Conservation (phyloP, 345 rosid species). For the Turnera subulata region DNA sequence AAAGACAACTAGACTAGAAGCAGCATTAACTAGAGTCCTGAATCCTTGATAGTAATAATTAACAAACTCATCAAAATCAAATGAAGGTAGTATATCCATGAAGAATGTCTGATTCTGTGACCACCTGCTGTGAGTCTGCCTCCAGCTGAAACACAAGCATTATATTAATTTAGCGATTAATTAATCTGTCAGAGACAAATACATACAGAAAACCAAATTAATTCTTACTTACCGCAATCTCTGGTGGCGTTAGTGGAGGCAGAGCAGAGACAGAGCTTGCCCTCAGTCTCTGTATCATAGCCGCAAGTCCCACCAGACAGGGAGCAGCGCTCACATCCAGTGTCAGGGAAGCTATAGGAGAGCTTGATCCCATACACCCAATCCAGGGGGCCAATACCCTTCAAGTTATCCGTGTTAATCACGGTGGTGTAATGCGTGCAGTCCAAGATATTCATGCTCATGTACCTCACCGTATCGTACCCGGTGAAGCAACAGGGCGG, state of each 20-base stretch:
- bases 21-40: background rate
- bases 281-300: constrained; percentile 67
- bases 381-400: constrained; percentile 56
- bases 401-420: constrained; percentile 44
- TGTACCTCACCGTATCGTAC: constrained; percentile 70
- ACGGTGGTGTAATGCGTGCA: constrained; percentile 76
- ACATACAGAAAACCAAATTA: background rate
- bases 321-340: constrained; percentile 65
- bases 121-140: constrained; percentile 15
- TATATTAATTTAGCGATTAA: background rate
- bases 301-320: constrained; percentile 82
- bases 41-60: background rate
- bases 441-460: constrained; percentile 88
- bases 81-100: background rate
- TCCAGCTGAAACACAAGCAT: constrained; percentile 6
- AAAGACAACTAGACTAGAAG: background rate
- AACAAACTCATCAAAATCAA: background rate
- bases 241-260: constrained; percentile 48
- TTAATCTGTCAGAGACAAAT: background rate
- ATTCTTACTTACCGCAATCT: constrained; percentile 70
- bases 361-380: constrained; percentile 87
- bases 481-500: constrained; percentile 90
- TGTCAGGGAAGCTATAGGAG: constrained; percentile 58
- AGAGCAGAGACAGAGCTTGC: constrained; percentile 65
- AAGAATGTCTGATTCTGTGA: background rate